Evolutionary conservation across 2,329 filamentous ascomycete species (phyloP), one percentile per base, ranked within the genome.

Genomic region (Geosmithia flava): DNA sequence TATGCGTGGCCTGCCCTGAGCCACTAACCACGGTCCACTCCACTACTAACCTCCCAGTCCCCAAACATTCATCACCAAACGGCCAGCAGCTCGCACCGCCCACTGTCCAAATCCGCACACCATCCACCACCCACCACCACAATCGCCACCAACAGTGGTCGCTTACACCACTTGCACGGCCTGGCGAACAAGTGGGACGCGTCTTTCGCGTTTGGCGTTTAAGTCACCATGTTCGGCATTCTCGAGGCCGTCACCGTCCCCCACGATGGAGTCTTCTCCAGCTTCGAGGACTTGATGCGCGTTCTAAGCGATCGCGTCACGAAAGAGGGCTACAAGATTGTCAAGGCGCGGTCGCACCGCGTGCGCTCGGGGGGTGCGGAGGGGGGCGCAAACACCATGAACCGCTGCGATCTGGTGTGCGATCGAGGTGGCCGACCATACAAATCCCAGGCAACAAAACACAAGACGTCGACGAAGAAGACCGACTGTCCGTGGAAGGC

Each of bases 401-500:
- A 69, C 33, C 64, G 68, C 49, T 68, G 64, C 50, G 67, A 70
- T 55, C 63, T 70, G 2, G 67, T 69, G n/a, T 70, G 68, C 55
- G 65, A 70, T 52, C 63, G 68, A 44, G 68, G 68, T 45, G 67
- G 68, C 20, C 59, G 67, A 40, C 65, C 68, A 10, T 70, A 70
- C 54, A 65, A 66, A 43, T 68, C 65, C 51, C 61, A 62, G 55
- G 68, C 68, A 7, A 70, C 66, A 5, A 68, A 69, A 56, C 66
- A 68, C 52, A 70, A 70, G 55, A 68, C 68, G 7, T 63, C 65
- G 20, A 70, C 68, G 7, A 70, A 70, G 54, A 70, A 70, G 58
- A 70, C 67, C 0, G 64, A 67, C 45, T 70, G 68, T 20, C 68
- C 67, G 4, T 70, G 68, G 68, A 68, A 68, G 51, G 68, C 67